phyloP scores from a whole-genome alignment of 768 basidiomycete species.

The Rhodotorula paludigena region DNA sequence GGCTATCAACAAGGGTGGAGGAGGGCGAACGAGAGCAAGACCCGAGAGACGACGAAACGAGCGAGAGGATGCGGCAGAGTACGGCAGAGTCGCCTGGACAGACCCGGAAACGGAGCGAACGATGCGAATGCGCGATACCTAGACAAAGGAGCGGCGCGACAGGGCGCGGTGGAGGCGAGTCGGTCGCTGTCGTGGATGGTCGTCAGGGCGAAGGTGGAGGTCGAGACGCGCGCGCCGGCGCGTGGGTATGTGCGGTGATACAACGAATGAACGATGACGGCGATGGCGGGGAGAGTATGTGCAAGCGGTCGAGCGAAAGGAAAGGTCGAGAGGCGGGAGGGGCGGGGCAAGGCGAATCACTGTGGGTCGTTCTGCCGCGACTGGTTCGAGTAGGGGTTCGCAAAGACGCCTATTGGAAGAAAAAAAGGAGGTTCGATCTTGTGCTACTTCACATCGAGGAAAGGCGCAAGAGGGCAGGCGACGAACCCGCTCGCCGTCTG shows the following conservation, averaged over 20 bases:
- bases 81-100: too few species aligned
- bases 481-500: not conserved
- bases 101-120: too few species aligned
- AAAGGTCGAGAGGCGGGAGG: not conserved
- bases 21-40: not conserved
- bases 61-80: too few species aligned
- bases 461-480: not conserved
- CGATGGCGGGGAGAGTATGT: not conserved
- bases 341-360: not conserved
- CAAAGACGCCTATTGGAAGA: slow-evolving; percentile 22
- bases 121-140: too few species aligned
- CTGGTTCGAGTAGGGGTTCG: slow-evolving; percentile 24
- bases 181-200: too few species aligned
- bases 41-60: too few species aligned
- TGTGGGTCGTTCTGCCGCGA: slow-evolving; percentile 10
- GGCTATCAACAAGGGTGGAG: not conserved
- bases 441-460: not conserved
- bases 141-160: too few species aligned
- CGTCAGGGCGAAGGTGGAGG: too few species aligned
- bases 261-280: too few species aligned
- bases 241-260: too few species aligned
- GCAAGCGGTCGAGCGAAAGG: not conserved
- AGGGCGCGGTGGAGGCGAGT: too few species aligned
- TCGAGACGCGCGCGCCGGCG: too few species aligned
- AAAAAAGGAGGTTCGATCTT: not conserved